phyloP scores from a whole-genome alignment of 179 eudicot species.

The Nepenthes alata region DNA sequence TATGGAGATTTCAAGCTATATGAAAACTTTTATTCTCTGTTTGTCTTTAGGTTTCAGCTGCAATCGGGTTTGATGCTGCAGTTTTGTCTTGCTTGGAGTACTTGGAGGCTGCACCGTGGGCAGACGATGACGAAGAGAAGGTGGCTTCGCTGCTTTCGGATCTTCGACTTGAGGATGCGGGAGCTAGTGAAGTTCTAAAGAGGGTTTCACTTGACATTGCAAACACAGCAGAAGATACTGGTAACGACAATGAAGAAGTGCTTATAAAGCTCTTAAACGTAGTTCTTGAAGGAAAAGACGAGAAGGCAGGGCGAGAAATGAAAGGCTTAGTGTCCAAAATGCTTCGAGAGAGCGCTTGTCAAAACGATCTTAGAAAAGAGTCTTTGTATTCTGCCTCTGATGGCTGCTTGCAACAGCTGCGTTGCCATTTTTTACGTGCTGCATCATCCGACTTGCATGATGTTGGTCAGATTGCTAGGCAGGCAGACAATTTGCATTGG shows the following conservation, averaged over 20 bases:
- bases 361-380: slow-evolving; percentile 70
- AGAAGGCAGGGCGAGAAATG: slow-evolving; percentile 95
- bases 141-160: slow-evolving; percentile 60
- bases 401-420: slow-evolving; percentile 51
- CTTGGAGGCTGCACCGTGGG: slow-evolving; percentile 99
- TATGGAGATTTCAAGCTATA: not conserved
- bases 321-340: slow-evolving; percentile 73
- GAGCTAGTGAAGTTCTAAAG: slow-evolving; percentile 77
- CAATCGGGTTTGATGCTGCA: slow-evolving; percentile 97
- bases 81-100: slow-evolving; percentile 89
- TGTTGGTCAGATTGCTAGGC: slow-evolving; percentile 61
- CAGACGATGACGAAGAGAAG: slow-evolving; percentile 89
- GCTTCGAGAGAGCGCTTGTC: slow-evolving; percentile 72
- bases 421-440: slow-evolving; percentile 36
- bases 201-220: slow-evolving; percentile 61
- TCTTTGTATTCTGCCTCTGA: slow-evolving; percentile 80
- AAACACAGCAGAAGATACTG: slow-evolving; percentile 20
- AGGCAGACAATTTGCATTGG: slow-evolving; percentile 90
- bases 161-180: slow-evolving; percentile 72
- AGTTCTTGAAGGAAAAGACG: slow-evolving; percentile 90
- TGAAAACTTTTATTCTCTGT: not conserved
- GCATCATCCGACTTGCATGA: slow-evolving; percentile 41
- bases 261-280: slow-evolving; percentile 76
- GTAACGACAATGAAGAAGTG: slow-evolving; percentile 54
- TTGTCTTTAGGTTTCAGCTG: slow-evolving; percentile 63